Base-by-base conservation (phyloP, 176 grass and related monocot genomes). In the Triticum turgidum region DNA sequence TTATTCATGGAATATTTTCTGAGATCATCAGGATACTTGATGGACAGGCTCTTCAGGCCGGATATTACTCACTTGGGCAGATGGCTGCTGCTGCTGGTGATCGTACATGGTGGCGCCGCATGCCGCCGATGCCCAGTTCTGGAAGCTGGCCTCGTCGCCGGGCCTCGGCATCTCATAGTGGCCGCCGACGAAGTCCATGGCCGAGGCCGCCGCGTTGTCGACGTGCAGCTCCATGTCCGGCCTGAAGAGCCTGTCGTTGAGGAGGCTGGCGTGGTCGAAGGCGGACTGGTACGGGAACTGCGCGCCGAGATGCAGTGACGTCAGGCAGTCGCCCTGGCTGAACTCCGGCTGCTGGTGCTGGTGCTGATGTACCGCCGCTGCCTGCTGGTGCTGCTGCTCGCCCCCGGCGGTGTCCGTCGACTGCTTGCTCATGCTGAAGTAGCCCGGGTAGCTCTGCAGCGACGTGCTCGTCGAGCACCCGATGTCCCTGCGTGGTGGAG, bases 101-200 rank as follows among this genome's bases (percentile, higher is more conserved):
- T 94, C 90, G 25, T 84, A 92, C 77, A 92, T 86, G 69, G 79
- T 52, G 4, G 83, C 69, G 61, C 85, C 76, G 52, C 90, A 92
- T 4, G 85, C 80, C 1, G 90, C 83, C 1, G 93, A 80, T 17
- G 93, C 93, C 90, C 93, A 95, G 76, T 85, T 92, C 39, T 95
- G 93, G 80, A 92, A 92, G 88, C 81, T 90, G 68, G 88, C 83
- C 78, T 91, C 93, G 44, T 95, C 91, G 24, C 77, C 86, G 2
- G 88, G 78, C 86, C 89, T 90, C 2, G 93, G 81, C 58, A 90
- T 56, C 39, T 92, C 93, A 49, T 85, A 95, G 70, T 89, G 71
- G 13, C 87, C 47, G 45, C 56, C 77, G n/a, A 88, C 72, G 18
- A 85, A 88, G 63, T 88, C 86, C 76, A 88, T 85, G 63, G 58